These are phyloP conservation scores for Peniophora sp. DNA, from an alignment of 1,284 basidiomycete species.

Conservation along the genomic window DNA sequence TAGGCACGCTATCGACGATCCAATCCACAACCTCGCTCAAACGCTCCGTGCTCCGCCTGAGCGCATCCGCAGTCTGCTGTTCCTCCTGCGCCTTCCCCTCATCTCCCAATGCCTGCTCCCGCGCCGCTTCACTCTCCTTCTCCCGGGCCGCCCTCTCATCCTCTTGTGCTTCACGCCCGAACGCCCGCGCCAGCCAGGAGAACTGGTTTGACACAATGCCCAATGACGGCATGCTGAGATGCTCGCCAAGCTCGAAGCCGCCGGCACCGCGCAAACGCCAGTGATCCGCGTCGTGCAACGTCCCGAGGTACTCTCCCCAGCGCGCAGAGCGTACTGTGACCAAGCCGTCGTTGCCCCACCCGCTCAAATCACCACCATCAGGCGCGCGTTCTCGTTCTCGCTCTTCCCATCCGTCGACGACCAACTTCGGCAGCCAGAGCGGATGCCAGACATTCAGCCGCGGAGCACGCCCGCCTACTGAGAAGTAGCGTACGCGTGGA, in stretches of 20 bases:
- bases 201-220: slow-evolving; percentile 48
- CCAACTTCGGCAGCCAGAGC: slow-evolving; percentile 93
- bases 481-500: slow-evolving; percentile 85
- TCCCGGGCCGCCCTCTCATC: slow-evolving; percentile 31
- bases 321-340: slow-evolving; percentile 85
- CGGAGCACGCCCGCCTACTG: slow-evolving; percentile 73
- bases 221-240: slow-evolving; percentile 32
- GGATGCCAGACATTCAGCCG: slow-evolving; percentile 86
- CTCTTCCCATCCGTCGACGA: slow-evolving; percentile 77
- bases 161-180: slow-evolving; percentile 33
- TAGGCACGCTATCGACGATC: slow-evolving; percentile 65
- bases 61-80: slow-evolving; percentile 42
- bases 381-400: slow-evolving; percentile 30
- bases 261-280: slow-evolving; percentile 90
- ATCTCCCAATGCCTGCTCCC: slow-evolving; percentile 3
- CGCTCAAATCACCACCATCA: slow-evolving; percentile 36
- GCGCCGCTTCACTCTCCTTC: slow-evolving; percentile 9
- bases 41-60: slow-evolving; percentile 62
- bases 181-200: slow-evolving; percentile 36
- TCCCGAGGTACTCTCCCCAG: slow-evolving; percentile 92
- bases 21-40: slow-evolving; percentile 69
- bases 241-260: slow-evolving; percentile 57
- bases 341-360: slow-evolving; percentile 93
- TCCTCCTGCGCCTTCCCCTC: slow-evolving; percentile 18
- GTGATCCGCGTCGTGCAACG: slow-evolving; percentile 88